Evolutionary conservation across 257 asterid species (phyloP).

Genomic region (Coffea canephora): DNA sequence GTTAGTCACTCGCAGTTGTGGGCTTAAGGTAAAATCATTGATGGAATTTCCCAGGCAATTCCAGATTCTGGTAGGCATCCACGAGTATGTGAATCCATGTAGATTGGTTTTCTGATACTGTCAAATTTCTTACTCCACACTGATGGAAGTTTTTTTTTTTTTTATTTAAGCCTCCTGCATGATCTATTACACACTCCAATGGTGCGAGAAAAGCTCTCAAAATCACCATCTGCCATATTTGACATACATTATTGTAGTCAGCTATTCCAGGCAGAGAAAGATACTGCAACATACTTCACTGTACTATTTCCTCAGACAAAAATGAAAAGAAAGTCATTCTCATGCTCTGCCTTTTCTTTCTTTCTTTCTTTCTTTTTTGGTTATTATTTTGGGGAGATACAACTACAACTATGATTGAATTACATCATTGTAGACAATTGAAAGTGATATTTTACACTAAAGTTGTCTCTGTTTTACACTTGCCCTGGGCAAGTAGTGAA

Average conservation of each 20-base stretch:
- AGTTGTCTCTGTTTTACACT: background rate
- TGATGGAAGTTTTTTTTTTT: conserved; percentile 10
- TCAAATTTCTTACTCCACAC: background rate
- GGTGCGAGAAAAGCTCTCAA: background rate
- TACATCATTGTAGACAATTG: too few relatives aligned
- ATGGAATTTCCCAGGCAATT: conserved; percentile 29
- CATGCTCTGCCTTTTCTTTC: background rate
- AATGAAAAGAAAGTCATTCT: conserved; percentile 1
- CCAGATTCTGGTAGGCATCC: conserved; percentile 27
- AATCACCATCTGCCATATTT: background rate
- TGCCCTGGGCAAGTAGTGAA: background rate
- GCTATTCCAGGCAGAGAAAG: conserved; percentile 2
- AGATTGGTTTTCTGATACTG: conserved; percentile 39
- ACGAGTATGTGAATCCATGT: conserved; percentile 38
- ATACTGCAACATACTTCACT: conserved; percentile 4
- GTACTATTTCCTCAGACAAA: background rate
- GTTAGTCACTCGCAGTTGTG: conserved; percentile 25
- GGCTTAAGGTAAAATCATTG: conserved; percentile 30
- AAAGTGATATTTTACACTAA: background rate
- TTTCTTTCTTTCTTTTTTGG: too few relatives aligned
- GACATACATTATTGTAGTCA: background rate
- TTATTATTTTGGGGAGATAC: too few relatives aligned
- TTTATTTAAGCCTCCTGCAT: conserved; percentile 9
- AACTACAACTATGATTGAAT: too few relatives aligned
- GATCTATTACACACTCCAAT: background rate